Conservation (phyloP, 2,329 filamentous ascomycete genomes). For the Epichloe elymi region DNA sequence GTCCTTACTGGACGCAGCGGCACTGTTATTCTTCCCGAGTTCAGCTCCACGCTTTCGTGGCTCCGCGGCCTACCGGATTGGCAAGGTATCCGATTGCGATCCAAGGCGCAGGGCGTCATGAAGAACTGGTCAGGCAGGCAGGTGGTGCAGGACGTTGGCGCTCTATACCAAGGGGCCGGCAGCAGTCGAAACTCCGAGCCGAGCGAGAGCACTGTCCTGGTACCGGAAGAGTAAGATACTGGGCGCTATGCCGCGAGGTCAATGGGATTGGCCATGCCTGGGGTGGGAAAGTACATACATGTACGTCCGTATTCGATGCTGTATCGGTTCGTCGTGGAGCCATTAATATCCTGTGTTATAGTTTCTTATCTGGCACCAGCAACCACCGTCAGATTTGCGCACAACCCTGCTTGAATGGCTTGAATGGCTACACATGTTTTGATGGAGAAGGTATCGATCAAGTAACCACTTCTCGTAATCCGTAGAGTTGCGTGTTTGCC, state of each 20-base stretch:
- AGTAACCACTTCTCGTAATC: too few species aligned
- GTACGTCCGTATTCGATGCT: not conserved
- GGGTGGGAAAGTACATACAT: not conserved
- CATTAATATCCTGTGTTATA: not conserved
- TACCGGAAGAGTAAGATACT: conserved; percentile 13
- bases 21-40: conserved; percentile 31
- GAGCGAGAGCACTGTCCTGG: conserved; percentile 14
- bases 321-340: not conserved
- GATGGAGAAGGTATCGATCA: too few species aligned
- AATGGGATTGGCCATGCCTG: too few species aligned
- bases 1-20: conserved; percentile 34
- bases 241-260: too few species aligned
- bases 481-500: too few species aligned
- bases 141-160: conserved; percentile 32
- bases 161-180: conserved; percentile 4
- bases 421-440: too few species aligned
- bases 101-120: conserved; percentile 28
- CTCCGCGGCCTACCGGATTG: conserved; percentile 47
- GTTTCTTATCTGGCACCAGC: not conserved
- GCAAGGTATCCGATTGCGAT: conserved; percentile 42
- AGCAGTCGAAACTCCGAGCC: not conserved
- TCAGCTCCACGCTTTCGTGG: conserved; percentile 26
- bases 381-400: too few species aligned
- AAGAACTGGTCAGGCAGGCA: conserved; percentile 31
- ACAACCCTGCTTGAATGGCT: not conserved